Base-by-base conservation (phyloP, 169 alveolate species). In the Plasmodium coatneyi region DNA sequence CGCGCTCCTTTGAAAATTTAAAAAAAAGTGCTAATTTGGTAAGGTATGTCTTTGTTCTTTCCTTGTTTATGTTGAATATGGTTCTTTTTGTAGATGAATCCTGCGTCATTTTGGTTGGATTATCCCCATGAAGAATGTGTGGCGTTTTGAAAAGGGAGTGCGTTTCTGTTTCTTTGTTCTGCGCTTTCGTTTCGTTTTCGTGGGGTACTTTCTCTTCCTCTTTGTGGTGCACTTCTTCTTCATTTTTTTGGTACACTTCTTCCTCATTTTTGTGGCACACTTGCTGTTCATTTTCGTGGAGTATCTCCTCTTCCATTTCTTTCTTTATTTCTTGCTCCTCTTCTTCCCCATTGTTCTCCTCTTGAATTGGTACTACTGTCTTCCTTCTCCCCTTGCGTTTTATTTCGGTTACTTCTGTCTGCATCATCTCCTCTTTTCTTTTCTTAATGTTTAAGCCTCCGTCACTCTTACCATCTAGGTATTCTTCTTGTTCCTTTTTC, bases 11-110 rank as follows among this genome's bases (percentile, higher is more conserved):
- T 19, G 76, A 39, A 39, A 71, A 14, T 84, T 84, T 84, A 72
- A 84, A 84, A 28, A 71, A 84, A 71, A 71, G 34, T 41, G 92
- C 78, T 5, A 84, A 71, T 84, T 84, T 84, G 4, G 41, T 28
- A 41, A 84, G 12, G 49, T 83, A 84, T n/a, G 60, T 43, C 52
- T 72, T 72, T 60, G 80, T 84, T 72, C 22, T 72, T 71, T 84
- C 84, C 28, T 72, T 43, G 39, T 14, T 84, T 30, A 72, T 1
- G 25, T 71, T 41, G 60, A 71, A 41, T 32, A 72, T 3, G 10
- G 84, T 71, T 22, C 49, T 84, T 49, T 70, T 83, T 25, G 60
- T 49, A 16, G 22, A 36, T 43, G 60, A 19, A 25, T 83, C 52
- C 41, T 82, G 54, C 12, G 6, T 60, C 41, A 9, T 2, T 39